phyloP scores from a whole-genome alignment of 352 stramenopile species.

The Pythium vanterpoolii region DNA sequence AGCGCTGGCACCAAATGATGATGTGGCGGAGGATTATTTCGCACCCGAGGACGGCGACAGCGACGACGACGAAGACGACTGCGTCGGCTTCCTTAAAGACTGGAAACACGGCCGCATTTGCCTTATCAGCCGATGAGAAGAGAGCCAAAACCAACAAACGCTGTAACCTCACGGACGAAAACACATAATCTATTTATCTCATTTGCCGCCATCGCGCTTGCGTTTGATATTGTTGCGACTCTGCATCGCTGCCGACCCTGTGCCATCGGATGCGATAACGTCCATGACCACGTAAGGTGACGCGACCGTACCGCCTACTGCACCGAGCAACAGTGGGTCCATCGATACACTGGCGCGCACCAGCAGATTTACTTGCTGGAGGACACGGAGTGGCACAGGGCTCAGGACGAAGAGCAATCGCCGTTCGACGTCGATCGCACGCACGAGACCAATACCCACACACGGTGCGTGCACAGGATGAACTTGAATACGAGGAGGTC shows the following conservation, averaged over 20 bases:
- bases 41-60: not conserved
- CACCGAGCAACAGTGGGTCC: constrained; percentile 51
- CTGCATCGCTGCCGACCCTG: constrained; percentile 73
- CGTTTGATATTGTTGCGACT: constrained; percentile 87
- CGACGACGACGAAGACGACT: constrained; percentile 36
- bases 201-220: constrained; percentile 58
- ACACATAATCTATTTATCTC: constrained; percentile 12
- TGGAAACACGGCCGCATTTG: constrained; percentile 45
- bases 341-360: constrained; percentile 65
- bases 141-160: not conserved
- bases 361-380: constrained; percentile 71
- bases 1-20: not conserved
- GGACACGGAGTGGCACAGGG: constrained; percentile 44
- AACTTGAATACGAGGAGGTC: constrained; percentile 56
- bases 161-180: not conserved
- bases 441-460: constrained; percentile 64
- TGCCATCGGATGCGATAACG: constrained; percentile 67
- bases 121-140: constrained; percentile 41
- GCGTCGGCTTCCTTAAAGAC: constrained; percentile 33
- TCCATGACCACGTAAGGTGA: constrained; percentile 67
- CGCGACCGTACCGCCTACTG: constrained; percentile 35
- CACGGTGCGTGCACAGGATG: constrained; percentile 54
- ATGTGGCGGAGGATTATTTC: constrained; percentile 2
- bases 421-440: constrained; percentile 47
- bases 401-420: constrained; percentile 65